Evolutionary conservation across 2,329 filamentous ascomycete genomes (phyloP), one percentile per base, ranked within the genome.

Genomic region (Helotiales sp.): DNA sequence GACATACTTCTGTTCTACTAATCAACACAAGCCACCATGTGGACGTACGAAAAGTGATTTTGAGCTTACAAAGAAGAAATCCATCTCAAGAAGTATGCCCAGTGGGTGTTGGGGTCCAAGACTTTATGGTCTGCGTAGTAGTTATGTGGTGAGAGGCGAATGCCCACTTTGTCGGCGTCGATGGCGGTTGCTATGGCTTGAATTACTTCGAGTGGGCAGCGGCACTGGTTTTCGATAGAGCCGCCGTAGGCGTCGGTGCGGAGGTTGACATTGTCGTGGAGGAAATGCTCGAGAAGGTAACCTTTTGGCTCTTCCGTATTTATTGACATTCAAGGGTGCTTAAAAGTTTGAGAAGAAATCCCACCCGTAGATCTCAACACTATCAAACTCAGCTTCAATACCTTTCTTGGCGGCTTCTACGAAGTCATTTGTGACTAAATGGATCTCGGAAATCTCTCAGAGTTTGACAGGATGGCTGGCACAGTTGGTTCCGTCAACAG

Each of bases 71-170:
- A 50, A 1, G 30, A 47, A 0, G 66, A 65, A 30, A 71, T 86
- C 85, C 2, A 82, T 82, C 60, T 50, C 26, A 65, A 71, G 20
- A 71, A 63, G 26, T 71, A 72, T 34, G 67, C 68, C 67, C 67
- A 72, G 26, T 71, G 69, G 17, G 37, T 37, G 26, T 69, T 71
- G 10, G 69, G 69, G 45, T 86, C 79, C 66, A 82, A 80, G 6
- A 82, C 79, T 22, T 79, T 77, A 86, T 91, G 88, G 45, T 83
- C 84, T 69, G 90, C 86, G 78, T 87, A 91, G 0, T 79, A 79
- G 60, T 82, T 85, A 79, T 84, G 91, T 0, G 89, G 89, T 1
- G 82, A 86, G n/a, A 87, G 73, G 3, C 75, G 70, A 37, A 91
- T 83, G 0, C 83, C 86, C 2, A 83, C 80, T 13, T 81, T 79